Evolutionary conservation across 78 protist genomes (phyloP).

Genomic region (Planoprotostelium fungivorum): DNA sequence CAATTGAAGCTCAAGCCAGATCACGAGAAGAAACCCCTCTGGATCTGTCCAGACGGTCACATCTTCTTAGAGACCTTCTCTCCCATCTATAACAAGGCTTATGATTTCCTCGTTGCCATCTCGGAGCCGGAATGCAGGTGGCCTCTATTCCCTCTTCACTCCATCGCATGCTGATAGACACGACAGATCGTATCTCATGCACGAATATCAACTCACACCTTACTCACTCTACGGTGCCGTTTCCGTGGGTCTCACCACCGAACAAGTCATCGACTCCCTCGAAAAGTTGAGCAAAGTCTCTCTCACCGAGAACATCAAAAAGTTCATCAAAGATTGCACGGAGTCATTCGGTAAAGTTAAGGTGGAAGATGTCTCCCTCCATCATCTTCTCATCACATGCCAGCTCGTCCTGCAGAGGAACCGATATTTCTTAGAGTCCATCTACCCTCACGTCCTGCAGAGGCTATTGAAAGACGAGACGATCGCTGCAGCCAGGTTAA

Average conservation of each 20-base stretch:
- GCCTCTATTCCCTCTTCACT: neutral
- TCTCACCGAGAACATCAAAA: slow-evolving; percentile 30
- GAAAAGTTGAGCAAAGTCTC: slow-evolving; percentile 53
- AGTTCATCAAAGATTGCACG: slow-evolving; percentile 59
- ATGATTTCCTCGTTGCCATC: slow-evolving; percentile 94
- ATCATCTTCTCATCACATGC: neutral
- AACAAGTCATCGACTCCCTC: slow-evolving; percentile 57
- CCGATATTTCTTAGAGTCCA: slow-evolving; percentile 61
- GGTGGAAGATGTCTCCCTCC: slow-evolving; percentile 19
- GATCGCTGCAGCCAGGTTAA: slow-evolving; percentile 36
- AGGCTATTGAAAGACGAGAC: slow-evolving; percentile 38
- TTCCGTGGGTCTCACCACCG: slow-evolving; percentile 82
- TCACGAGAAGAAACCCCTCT: slow-evolving; percentile 73
- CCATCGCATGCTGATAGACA: neutral
- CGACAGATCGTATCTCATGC: slow-evolving; percentile 74
- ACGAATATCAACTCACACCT: slow-evolving; percentile 89
- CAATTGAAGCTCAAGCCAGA: slow-evolving; percentile 10
- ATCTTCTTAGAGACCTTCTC: slow-evolving; percentile 88
- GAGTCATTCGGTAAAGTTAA: slow-evolving; percentile 77
- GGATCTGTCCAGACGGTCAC: slow-evolving; percentile 83
- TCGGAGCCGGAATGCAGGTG: slow-evolving; percentile 87
- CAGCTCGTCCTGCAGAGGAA: slow-evolving; percentile 48
- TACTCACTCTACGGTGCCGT: slow-evolving; percentile 94
- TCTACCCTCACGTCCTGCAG: slow-evolving; percentile 46
- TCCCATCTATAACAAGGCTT: slow-evolving; percentile 82